Evolutionary conservation across 2,329 filamentous ascomycete species (phyloP).

Genomic region (Coniella lustricola): DNA sequence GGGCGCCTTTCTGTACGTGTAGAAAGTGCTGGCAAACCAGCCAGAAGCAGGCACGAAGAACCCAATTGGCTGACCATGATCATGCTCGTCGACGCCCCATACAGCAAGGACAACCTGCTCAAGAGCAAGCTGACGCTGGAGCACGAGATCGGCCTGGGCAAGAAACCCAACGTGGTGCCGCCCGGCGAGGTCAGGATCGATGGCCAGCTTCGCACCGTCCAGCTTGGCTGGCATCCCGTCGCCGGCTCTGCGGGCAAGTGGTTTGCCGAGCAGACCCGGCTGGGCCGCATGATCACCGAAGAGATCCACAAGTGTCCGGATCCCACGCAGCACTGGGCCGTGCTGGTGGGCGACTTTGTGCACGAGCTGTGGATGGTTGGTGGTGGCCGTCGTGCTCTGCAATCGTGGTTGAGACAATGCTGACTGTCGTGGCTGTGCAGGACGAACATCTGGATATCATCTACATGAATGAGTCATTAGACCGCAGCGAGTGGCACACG

Average conservation of each 20-base stretch:
- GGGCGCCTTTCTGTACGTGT: constrained; percentile 11
- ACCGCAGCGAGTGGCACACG: constrained; percentile 40
- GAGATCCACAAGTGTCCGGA: constrained; percentile 49
- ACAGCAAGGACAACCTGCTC: constrained; percentile 26
- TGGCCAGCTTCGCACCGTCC: constrained; percentile 34
- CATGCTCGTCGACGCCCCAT: no score
- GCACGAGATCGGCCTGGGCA: constrained; percentile 36
- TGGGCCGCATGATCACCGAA: constrained; percentile 50
- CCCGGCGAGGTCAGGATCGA: constrained; percentile 30
- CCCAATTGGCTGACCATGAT: background rate
- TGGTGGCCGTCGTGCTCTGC: constrained; percentile 15
- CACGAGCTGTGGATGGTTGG: constrained; percentile 54
- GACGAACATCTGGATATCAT: constrained; percentile 51
- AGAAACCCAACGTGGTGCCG: constrained; percentile 37
- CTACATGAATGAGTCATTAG: constrained; percentile 45
- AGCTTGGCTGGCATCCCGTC: constrained; percentile 53
- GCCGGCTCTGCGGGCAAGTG: constrained; percentile 49
- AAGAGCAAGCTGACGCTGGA: constrained; percentile 35
- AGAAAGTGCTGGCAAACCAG: no score
- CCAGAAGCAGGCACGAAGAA: no score
- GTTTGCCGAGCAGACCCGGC: constrained; percentile 48
- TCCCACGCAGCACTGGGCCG: constrained; percentile 54
- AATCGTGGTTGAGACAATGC: background rate
- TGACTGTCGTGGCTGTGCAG: constrained; percentile 19
- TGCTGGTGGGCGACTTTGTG: constrained; percentile 47